Percentiles rank a stretch among this genome's conserved stretches.
Conservation (phyloP, 164 flowering plant species). For the Akebia trifoliata region DNA sequence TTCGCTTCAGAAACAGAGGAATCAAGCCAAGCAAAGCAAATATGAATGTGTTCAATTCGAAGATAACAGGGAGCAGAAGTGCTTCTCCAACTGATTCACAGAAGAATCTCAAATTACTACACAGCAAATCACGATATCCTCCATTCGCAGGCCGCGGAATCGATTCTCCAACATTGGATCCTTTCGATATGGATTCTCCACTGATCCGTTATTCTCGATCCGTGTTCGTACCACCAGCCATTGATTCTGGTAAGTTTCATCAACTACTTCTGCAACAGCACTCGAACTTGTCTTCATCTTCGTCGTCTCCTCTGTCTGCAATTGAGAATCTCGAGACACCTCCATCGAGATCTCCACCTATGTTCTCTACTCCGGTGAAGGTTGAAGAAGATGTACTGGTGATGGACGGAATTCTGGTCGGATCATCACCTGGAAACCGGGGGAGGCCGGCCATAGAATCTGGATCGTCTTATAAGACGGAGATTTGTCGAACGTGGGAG, state of each 20-base stretch:
- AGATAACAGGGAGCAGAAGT: neutral
- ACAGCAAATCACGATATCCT: constrained; percentile 3
- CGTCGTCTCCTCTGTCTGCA: constrained; percentile 10
- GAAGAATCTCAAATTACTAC: neutral
- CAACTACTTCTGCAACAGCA: constrained; percentile 1
- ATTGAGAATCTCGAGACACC: constrained; percentile 22
- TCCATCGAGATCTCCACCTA: constrained; percentile 19
- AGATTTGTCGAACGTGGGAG: constrained; percentile 30
- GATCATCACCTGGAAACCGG: constrained; percentile 10
- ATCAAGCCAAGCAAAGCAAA: too few species aligned
- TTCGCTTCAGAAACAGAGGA: too few species aligned
- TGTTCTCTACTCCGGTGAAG: constrained; percentile 21
- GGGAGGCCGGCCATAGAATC: constrained; percentile 18
- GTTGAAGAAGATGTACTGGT: constrained; percentile 54
- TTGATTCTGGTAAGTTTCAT: constrained; percentile 4
- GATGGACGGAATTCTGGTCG: constrained; percentile 51
- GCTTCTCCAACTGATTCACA: neutral
- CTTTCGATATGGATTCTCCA: constrained; percentile 9
- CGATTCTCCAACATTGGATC: neutral
- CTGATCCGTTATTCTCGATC: constrained; percentile 6
- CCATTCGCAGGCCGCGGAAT: neutral
- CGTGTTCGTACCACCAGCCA: constrained; percentile 1
- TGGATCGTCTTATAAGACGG: constrained; percentile 21
- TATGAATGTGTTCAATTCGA: neutral
- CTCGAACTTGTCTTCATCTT: constrained; percentile 7